phyloP scores from a whole-genome alignment of 495 filamentous ascomycete genomes.

The Podospora tetraspora region DNA sequence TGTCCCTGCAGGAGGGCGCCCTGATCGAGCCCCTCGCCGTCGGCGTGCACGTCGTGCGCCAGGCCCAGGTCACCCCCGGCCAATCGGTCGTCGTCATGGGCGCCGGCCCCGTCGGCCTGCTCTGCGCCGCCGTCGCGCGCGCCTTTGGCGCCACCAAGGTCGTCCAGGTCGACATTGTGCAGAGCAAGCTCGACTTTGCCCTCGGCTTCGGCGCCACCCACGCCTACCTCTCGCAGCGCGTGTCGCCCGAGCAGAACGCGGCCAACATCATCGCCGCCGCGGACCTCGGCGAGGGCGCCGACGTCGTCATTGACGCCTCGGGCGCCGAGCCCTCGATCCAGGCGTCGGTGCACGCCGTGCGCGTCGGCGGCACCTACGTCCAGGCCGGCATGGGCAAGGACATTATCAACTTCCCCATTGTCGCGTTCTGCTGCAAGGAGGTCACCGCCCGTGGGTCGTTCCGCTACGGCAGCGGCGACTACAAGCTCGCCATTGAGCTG shows the following conservation, averaged over 20 bases:
- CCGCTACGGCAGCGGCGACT: conserved; percentile 78
- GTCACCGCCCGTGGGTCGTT: conserved; percentile 75
- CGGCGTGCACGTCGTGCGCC: conserved; percentile 71
- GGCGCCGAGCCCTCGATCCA: conserved; percentile 77
- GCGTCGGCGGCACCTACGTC: conserved; percentile 72
- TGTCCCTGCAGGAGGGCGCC: conserved; percentile 75
- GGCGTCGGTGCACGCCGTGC: conserved; percentile 62
- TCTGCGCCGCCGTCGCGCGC: conserved; percentile 73
- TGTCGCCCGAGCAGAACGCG: conserved; percentile 59
- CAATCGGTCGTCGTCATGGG: conserved; percentile 76
- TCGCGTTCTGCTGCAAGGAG: conserved; percentile 75
- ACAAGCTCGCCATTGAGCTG: conserved; percentile 68
- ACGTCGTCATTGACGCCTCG: conserved; percentile 77
- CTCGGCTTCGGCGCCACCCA: conserved; percentile 58
- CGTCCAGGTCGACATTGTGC: conserved; percentile 70
- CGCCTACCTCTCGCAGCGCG: conserved; percentile 54
- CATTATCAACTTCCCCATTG: conserved; percentile 77
- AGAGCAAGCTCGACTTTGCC: conserved; percentile 66
- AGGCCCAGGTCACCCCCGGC: conserved; percentile 63
- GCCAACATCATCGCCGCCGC: conserved; percentile 47
- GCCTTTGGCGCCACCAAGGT: conserved; percentile 71
- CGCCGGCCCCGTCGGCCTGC: conserved; percentile 76
- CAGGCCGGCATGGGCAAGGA: conserved; percentile 79
- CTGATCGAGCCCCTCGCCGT: conserved; percentile 81
- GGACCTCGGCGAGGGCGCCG: conserved; percentile 55